These are phyloP conservation scores for Chlamydomonas reinhardtii DNA, from an alignment of 163 green algal species.

Conservation along the genomic window DNA sequence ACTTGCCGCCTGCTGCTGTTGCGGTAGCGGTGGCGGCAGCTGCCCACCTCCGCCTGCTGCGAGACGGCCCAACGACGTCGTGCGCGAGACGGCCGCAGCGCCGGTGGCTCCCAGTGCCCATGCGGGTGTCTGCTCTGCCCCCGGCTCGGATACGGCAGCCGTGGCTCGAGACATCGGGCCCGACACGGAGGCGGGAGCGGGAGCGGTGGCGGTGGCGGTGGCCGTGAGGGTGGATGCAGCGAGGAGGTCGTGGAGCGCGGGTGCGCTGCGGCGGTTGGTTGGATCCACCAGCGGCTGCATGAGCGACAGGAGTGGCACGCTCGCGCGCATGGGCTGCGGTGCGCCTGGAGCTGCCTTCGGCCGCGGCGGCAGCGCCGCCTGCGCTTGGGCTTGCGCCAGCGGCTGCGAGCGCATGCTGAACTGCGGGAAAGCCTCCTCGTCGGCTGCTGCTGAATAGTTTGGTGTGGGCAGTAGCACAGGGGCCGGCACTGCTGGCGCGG, in stretches of 20 bases:
- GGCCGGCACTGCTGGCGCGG: too few relatives aligned
- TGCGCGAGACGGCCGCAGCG: too few relatives aligned
- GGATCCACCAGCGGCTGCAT: conserved; percentile 14
- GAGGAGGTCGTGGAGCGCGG: neutral
- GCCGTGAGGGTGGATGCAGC: neutral
- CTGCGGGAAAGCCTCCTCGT: neutral
- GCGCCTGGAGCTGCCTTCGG: too few relatives aligned
- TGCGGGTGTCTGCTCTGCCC: too few relatives aligned
- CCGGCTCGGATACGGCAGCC: too few relatives aligned
- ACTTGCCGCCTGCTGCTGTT: neutral
- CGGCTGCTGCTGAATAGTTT: too few relatives aligned
- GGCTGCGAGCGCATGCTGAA: neutral
- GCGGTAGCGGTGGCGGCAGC: too few relatives aligned
- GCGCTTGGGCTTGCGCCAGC: too few relatives aligned
- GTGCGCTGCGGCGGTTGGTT: neutral
- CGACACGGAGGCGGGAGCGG: neutral
- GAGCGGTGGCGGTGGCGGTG: too few relatives aligned
- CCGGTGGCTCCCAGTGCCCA: too few relatives aligned
- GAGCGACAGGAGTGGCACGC: conserved; percentile 23
- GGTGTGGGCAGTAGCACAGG: neutral
- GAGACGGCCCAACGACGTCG: neutral
- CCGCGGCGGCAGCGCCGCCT: too few relatives aligned
- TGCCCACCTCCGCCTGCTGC: too few relatives aligned
- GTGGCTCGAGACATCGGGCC: neutral
- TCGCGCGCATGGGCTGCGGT: neutral